A percentile compares a stretch with the other conserved stretches of the same genome.
Conservation (phyloP, 441 rosid species). For the Populus hybrid region DNA sequence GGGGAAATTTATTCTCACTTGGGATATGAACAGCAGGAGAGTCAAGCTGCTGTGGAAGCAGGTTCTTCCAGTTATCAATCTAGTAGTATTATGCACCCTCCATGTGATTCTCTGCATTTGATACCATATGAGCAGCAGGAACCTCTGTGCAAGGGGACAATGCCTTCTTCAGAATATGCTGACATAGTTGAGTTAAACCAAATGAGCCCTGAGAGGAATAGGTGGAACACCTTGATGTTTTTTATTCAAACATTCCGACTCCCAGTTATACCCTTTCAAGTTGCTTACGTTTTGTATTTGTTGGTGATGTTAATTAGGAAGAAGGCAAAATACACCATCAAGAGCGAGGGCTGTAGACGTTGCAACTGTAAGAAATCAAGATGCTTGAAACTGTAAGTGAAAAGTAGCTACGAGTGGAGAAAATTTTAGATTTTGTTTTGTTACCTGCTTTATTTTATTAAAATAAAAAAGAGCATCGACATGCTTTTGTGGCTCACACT, state of each 20-base stretch:
- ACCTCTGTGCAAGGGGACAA: constrained; percentile 17
- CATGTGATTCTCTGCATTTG: constrained; percentile 10
- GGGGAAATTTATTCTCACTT: constrained; percentile 2
- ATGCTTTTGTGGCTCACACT: neutral
- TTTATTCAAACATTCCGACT: neutral
- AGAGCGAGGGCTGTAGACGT: constrained; percentile 29
- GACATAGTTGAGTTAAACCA: constrained; percentile 17
- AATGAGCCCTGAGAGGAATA: constrained; percentile 24
- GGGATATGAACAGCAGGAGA: constrained; percentile 15
- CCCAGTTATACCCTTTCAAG: neutral
- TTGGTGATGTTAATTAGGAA: constrained; percentile 25
- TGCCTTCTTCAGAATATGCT: constrained; percentile 13
- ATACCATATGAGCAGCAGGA: constrained; percentile 17
- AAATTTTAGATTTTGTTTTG: neutral
- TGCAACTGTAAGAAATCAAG: constrained; percentile 47
- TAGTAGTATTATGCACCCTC: constrained; percentile 9
- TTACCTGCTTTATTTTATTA: neutral
- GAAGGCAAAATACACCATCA: constrained; percentile 16
- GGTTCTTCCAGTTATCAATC: constrained; percentile 12
- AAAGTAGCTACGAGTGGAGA: neutral
- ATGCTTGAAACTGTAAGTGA: constrained; percentile 56
- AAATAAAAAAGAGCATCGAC: neutral
- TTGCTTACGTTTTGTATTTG: neutral
- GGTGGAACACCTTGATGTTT: constrained; percentile 21
- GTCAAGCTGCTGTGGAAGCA: constrained; percentile 10